Base-by-base conservation (phyloP, 2,329 filamentous ascomycete genomes). In the Byssoonygena ceratinophila region DNA sequence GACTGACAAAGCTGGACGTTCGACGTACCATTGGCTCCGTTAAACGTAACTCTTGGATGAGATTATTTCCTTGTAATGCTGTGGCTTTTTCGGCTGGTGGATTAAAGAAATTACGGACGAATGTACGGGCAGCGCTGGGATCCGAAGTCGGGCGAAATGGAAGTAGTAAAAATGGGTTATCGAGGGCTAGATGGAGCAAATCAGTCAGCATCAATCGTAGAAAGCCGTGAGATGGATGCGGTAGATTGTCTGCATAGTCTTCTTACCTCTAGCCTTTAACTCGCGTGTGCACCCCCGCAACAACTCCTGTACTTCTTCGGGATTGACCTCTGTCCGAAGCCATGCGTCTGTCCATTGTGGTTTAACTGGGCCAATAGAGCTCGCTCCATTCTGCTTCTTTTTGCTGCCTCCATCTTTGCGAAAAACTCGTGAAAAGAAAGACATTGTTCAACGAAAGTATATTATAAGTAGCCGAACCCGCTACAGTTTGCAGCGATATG, bases 101-200 rank as follows among this genome's bases (percentile, higher is more conserved):
- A 64, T 85, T 85, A 74, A 96, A 98, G 71, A 88, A 97, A 71
- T 91, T 89, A 64, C 88, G 84, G 61, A 98, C 79, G 63, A 97
- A 97, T 20, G 85, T 91, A 66, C 90, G 87, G 56, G 94, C 89
- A 49, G 87, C 87, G 68, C 87, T 92, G 40, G 91, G 85, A 66
- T 98, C 89, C 58, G 90, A 92, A 25, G 87, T 88, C 20, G 91
- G 92, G 61, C 92, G 85, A 71, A 96, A 98, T 11, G 92, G 92
- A 3, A 98, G 79, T 7, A 98, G 82, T 25, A 97, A 79, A 68
- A 98, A 97, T 0, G 92, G 92, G 55, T 85, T 83, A 66, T 96
- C 84, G 63, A 97, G 83, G 59, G 84, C 89, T 94, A 60, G 48
- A 68, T 59, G 49, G 55, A 7, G 32, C 59, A 52, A 61, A 58